Evolutionary conservation across 169 alveolate genomes (phyloP).

Genomic region (Babesia ovis): DNA sequence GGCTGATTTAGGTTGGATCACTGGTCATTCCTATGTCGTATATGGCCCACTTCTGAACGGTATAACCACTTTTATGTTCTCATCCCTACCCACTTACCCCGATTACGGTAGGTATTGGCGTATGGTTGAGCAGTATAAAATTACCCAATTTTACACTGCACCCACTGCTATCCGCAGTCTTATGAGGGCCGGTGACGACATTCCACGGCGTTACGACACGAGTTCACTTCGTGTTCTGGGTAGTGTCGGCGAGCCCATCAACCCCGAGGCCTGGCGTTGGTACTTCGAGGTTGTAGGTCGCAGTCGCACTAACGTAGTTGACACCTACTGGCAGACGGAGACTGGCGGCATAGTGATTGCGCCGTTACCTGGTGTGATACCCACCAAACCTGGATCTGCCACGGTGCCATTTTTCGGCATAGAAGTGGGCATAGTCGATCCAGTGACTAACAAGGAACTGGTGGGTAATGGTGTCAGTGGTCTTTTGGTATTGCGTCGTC

Average conservation of each 20-base stretch:
- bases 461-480: constrained; percentile 82
- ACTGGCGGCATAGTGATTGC: constrained; percentile 93
- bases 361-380: constrained; percentile 88
- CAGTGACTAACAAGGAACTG: constrained; percentile 84
- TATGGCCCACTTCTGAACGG: constrained; percentile 95
- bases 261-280: constrained; percentile 95
- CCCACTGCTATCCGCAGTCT: constrained; percentile 95
- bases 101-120: constrained; percentile 89
- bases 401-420: constrained; percentile 85
- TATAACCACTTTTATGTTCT: constrained; percentile 90
- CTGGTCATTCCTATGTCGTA: constrained; percentile 94
- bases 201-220: constrained; percentile 70
- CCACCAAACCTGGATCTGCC: constrained; percentile 93
- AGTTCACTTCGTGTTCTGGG: constrained; percentile 80
- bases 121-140: constrained; percentile 87
- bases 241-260: constrained; percentile 92
- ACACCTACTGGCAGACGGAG: constrained; percentile 98
- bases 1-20: constrained; percentile 98
- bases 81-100: constrained; percentile 94
- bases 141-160: constrained; percentile 94
- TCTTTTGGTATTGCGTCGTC: constrained; percentile 81
- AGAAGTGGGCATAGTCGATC: constrained; percentile 85
- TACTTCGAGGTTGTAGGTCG: constrained; percentile 80
- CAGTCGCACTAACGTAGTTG: constrained; percentile 85
- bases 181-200: constrained; percentile 80